A percentile compares a stretch with the other conserved stretches of the same genome.
Evolutionary conservation across 257 asterid species (phyloP).

Genomic region (Coffea canephora): DNA sequence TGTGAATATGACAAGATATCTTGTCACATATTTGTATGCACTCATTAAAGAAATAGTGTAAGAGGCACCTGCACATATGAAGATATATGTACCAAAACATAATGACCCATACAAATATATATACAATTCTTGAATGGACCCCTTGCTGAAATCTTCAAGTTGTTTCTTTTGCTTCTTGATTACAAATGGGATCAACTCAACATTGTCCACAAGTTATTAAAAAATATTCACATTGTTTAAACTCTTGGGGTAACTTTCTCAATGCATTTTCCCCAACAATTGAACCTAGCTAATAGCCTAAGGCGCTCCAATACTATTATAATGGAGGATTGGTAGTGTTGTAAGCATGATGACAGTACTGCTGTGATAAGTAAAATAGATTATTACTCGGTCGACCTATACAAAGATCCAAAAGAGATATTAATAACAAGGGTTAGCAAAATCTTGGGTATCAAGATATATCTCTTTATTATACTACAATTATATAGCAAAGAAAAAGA

Average conservation of each 20-base stretch:
- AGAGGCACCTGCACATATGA: slow-evolving; percentile 8
- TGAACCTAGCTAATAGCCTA: background rate
- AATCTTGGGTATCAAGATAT: background rate
- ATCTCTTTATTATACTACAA: background rate
- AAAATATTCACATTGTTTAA: slow-evolving; percentile 24
- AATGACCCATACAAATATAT: background rate
- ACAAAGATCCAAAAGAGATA: background rate
- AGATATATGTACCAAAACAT: background rate
- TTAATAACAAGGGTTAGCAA: background rate
- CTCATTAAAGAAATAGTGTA: background rate
- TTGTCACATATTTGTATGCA: slow-evolving; percentile 24
- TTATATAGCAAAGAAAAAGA: background rate
- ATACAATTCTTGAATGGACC: slow-evolving; percentile 33
- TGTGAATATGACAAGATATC: slow-evolving; percentile 21
- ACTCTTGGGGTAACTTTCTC: slow-evolving; percentile 1
- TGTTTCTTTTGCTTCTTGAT: slow-evolving; percentile 32
- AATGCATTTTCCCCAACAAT: background rate
- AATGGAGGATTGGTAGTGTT: background rate
- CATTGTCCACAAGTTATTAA: slow-evolving; percentile 31
- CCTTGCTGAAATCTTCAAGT: slow-evolving; percentile 45
- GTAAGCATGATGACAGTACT: background rate
- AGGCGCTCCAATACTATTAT: background rate
- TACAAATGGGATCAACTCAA: slow-evolving; percentile 37
- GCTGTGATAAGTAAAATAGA: background rate
- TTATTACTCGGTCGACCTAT: background rate